A percentile compares a stretch with the other conserved stretches of the same genome.
Conservation (phyloP, 2,329 filamentous ascomycete species). For the Colletotrichum noveboracense region DNA sequence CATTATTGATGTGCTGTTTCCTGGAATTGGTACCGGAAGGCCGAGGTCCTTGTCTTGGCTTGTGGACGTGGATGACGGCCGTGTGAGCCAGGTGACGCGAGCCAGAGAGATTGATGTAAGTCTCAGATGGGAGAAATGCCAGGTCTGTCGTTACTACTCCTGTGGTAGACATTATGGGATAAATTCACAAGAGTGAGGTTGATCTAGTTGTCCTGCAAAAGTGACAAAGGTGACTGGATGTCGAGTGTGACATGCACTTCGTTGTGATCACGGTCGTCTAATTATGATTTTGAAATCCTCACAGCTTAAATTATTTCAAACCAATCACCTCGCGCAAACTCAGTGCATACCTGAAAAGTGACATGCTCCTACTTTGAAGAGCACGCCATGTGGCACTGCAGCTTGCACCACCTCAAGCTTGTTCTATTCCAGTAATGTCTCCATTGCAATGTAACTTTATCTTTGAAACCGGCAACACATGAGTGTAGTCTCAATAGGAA, state of each 20-base stretch:
- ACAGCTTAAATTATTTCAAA: accelerated
- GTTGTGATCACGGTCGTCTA: background rate
- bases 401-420: background rate
- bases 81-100: background rate
- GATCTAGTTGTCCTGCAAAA: accelerated
- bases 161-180: background rate
- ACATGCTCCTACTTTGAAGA: background rate
- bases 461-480: background rate
- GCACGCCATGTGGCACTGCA: background rate
- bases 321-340: background rate
- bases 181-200: background rate
- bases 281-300: background rate
- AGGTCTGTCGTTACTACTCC: background rate
- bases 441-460: background rate
- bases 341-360: background rate
- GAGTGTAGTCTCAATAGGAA: background rate
- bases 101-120: background rate
- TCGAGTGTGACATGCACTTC: background rate
- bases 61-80: background rate
- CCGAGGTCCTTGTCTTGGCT: background rate
- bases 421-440: background rate
- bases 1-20: background rate
- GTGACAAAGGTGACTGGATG: background rate
- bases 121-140: background rate
- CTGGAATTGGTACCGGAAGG: background rate